Evolutionary conservation across 805 yeast genomes (phyloP).

Genomic region (Komagataella ulmi): DNA sequence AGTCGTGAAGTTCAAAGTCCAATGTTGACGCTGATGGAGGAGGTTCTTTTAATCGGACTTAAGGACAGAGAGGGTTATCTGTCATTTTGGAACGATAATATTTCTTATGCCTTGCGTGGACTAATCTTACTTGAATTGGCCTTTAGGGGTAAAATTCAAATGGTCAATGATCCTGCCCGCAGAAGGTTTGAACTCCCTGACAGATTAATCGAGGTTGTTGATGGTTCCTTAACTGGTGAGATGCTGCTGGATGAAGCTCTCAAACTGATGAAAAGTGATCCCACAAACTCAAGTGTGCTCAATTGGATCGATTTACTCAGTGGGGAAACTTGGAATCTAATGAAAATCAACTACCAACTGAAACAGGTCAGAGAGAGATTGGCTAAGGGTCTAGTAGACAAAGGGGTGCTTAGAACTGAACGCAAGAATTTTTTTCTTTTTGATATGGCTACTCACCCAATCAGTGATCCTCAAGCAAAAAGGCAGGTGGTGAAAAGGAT

Average conservation of each 20-base stretch:
- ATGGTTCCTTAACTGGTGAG: constrained; percentile 85
- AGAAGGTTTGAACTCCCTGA: constrained; percentile 81
- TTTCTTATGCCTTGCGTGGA: constrained; percentile 91
- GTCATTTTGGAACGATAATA: constrained; percentile 96
- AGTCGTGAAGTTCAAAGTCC: constrained; percentile 36
- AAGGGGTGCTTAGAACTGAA: constrained; percentile 92
- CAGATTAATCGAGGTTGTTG: constrained; percentile 76
- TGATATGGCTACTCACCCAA: constrained; percentile 98
- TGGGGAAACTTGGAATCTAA: constrained; percentile 95
- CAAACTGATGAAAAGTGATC: constrained; percentile 78
- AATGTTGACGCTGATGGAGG: constrained; percentile 86
- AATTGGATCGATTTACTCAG: constrained; percentile 89
- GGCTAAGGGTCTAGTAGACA: constrained; percentile 94
- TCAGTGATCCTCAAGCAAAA: constrained; percentile 76
- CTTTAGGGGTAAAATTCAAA: constrained; percentile 74
- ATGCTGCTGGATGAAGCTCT: constrained; percentile 88
- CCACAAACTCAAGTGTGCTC: constrained; percentile 61
- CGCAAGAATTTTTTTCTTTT: constrained; percentile 86
- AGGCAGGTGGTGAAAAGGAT: constrained; percentile 68
- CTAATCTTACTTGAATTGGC: constrained; percentile 88
- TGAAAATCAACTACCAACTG: constrained; percentile 89
- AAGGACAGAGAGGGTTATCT: constrained; percentile 94
- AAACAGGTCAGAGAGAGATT: constrained; percentile 95
- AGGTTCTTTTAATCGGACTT: constrained; percentile 82
- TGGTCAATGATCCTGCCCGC: constrained; percentile 87